phyloP scores from a whole-genome alignment of 192 early-diverging fungal genomes.

The Phlyctochytrium arcticum region DNA sequence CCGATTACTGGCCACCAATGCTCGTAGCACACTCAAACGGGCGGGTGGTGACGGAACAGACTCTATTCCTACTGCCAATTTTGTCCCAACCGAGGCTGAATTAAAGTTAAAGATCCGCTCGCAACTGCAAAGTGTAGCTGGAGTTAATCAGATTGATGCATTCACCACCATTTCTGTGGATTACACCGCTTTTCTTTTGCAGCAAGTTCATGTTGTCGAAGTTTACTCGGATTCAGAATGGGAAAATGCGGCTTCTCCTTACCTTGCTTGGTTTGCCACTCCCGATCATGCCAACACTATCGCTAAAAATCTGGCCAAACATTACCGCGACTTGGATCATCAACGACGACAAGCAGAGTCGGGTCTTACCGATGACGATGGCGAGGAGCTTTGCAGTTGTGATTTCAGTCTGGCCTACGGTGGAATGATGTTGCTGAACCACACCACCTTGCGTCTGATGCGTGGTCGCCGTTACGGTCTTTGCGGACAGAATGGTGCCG shows the following conservation, averaged over 20 bases:
- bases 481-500: slow-evolving; percentile 76
- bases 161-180: slow-evolving; percentile 25
- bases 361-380: slow-evolving; percentile 43
- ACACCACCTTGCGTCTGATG: slow-evolving; percentile 56
- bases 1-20: slow-evolving; percentile 51
- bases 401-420: slow-evolving; percentile 56
- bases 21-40: slow-evolving; percentile 54
- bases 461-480: slow-evolving; percentile 77
- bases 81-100: slow-evolving; percentile 15
- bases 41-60: slow-evolving; percentile 42
- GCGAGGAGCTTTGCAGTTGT: slow-evolving; percentile 53
- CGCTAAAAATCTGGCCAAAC: neutral
- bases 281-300: slow-evolving; percentile 5
- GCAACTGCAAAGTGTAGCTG: slow-evolving; percentile 16
- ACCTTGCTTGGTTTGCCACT: slow-evolving; percentile 28
- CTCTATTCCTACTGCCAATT: neutral
- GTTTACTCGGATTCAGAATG: slow-evolving; percentile 26
- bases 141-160: slow-evolving; percentile 25
- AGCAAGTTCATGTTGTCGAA: slow-evolving; percentile 22
- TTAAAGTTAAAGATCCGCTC: slow-evolving; percentile 9
- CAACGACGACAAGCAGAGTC: slow-evolving; percentile 17
- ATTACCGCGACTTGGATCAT: slow-evolving; percentile 22
- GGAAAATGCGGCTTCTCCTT: slow-evolving; percentile 28
- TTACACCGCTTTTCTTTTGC: slow-evolving; percentile 8
- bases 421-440: slow-evolving; percentile 52